A percentile compares a stretch with the other conserved stretches of the same genome.
Conservation (phyloP, 768 basidiomycete species). For the Psilocybe tampanensis region DNA sequence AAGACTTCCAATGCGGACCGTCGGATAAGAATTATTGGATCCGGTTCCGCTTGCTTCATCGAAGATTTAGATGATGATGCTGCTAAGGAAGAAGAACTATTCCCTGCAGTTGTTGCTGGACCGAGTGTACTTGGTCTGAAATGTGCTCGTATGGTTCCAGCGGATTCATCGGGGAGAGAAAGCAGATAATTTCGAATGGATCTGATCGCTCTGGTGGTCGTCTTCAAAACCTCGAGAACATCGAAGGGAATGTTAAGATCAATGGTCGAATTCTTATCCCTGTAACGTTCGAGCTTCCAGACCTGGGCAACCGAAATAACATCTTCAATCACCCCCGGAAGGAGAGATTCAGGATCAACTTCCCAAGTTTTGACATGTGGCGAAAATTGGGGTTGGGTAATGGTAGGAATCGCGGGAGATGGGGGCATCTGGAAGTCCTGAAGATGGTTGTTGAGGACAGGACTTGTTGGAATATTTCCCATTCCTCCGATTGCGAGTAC, state of each 20-base stretch:
- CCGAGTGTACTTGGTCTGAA: conserved; percentile 57
- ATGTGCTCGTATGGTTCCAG: conserved; percentile 53
- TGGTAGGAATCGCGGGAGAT: conserved; percentile 58
- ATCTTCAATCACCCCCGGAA: conserved; percentile 79
- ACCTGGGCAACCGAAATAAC: conserved; percentile 60
- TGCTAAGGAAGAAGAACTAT: conserved; percentile 11
- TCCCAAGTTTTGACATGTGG: conserved; percentile 67
- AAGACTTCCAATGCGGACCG: conserved; percentile 85
- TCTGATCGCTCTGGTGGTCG: conserved; percentile 79
- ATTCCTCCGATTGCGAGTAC: conserved; percentile 78
- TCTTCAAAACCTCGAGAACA: conserved; percentile 72
- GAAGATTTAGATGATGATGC: conserved; percentile 14
- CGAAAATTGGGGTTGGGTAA: conserved; percentile 44
- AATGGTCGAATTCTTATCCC: background rate
- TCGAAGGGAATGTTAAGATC: conserved; percentile 39
- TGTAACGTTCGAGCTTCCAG: conserved; percentile 50
- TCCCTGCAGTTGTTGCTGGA: conserved; percentile 30
- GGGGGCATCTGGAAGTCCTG: conserved; percentile 68
- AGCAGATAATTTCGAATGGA: conserved; percentile 84
- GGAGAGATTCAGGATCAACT: conserved; percentile 75
- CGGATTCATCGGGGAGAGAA: conserved; percentile 76
- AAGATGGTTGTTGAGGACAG: conserved; percentile 43
- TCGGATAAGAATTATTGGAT: conserved; percentile 72
- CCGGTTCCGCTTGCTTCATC: conserved; percentile 33
- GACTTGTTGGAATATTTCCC: conserved; percentile 43